Conservation (phyloP, 78 protist species). For the Dictyostelium citrinum region DNA sequence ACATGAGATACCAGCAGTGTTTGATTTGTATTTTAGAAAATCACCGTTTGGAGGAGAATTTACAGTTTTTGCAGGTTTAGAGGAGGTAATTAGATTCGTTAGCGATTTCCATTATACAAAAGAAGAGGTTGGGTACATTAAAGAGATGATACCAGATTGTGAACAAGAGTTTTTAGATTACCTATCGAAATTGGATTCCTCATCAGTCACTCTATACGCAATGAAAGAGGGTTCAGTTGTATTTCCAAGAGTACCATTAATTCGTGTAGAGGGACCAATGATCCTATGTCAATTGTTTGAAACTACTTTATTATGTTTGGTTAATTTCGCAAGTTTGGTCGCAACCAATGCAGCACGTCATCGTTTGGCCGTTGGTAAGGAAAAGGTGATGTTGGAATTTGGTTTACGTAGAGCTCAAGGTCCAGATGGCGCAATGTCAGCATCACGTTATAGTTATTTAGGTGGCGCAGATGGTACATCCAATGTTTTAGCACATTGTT, state of each 20-base stretch:
- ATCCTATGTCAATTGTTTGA: constrained; percentile 94
- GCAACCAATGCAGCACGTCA: constrained; percentile 95
- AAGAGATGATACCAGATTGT: constrained; percentile 50
- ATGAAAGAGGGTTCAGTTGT: constrained; percentile 87
- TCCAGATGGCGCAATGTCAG: constrained; percentile 90
- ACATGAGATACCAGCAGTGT: constrained; percentile 84
- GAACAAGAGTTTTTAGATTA: constrained; percentile 84
- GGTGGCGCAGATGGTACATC: constrained; percentile 95
- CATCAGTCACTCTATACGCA: constrained; percentile 76
- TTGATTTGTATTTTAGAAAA: constrained; percentile 95
- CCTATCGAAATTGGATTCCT: constrained; percentile 3
- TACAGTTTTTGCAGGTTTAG: constrained; percentile 94
- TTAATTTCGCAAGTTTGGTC: constrained; percentile 90
- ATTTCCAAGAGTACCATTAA: constrained; percentile 90
- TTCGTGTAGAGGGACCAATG: constrained; percentile 95
- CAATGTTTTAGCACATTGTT: constrained; percentile 83
- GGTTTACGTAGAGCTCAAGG: constrained; percentile 96
- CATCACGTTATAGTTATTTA: constrained; percentile 87
- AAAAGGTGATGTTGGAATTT: constrained; percentile 89
- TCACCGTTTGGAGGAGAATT: constrained; percentile 94
- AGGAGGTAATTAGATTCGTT: constrained; percentile 77
- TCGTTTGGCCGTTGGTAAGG: constrained; percentile 84
- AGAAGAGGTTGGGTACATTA: constrained; percentile 79
- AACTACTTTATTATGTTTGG: constrained; percentile 90
- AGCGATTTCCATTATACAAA: constrained; percentile 59